Evolutionary conservation across 192 early-diverging fungal genomes (phyloP).

Genomic region (Pilaira anomala): DNA sequence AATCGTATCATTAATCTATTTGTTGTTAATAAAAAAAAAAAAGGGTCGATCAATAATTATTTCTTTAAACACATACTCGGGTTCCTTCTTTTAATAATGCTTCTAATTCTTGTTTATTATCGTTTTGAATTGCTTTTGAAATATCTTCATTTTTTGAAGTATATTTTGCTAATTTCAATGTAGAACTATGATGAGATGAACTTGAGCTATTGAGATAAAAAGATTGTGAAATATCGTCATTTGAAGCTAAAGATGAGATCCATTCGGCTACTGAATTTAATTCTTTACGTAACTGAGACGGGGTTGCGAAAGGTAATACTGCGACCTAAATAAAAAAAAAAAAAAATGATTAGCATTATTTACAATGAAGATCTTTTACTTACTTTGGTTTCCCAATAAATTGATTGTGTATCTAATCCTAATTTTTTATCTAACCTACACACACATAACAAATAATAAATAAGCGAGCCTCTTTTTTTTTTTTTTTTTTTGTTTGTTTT

Average conservation of each 20-base stretch:
- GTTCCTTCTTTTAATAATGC: constrained; percentile 20
- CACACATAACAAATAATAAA: neutral
- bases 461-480: too few species aligned
- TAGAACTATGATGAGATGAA: neutral
- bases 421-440: constrained; percentile 51
- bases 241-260: too few species aligned
- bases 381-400: constrained; percentile 52
- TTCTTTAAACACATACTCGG: neutral
- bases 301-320: constrained; percentile 42
- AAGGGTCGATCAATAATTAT: too few species aligned
- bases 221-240: too few species aligned
- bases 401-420: constrained; percentile 30
- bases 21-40: neutral
- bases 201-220: too few species aligned
- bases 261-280: constrained; percentile 12
- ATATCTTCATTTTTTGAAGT: constrained; percentile 27
- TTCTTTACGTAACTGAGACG: constrained; percentile 18
- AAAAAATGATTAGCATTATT: neutral
- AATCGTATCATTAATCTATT: constrained; percentile 14
- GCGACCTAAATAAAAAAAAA: constrained; percentile 24
- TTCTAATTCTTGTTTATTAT: constrained; percentile 34
- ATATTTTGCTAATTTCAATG: constrained; percentile 10
- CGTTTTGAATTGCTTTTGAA: constrained; percentile 34
- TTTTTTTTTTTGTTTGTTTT: neutral
- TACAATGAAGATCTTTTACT: neutral